These are phyloP conservation scores for Cryptococcus sp. DNA, from an alignment of 1,284 basidiomycete species.

Conservation along the genomic window DNA sequence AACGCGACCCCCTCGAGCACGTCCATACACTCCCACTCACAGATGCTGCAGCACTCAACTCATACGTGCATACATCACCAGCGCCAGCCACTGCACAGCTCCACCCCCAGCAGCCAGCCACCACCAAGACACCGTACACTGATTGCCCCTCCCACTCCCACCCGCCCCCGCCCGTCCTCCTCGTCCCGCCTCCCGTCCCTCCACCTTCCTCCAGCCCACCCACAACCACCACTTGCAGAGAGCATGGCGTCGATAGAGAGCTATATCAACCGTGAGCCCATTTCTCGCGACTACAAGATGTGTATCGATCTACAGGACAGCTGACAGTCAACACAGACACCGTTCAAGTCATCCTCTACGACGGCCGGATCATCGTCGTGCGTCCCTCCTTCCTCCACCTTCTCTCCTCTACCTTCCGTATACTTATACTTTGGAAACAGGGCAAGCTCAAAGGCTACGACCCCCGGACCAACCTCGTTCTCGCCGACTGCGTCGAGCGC, in stretches of 20 bases:
- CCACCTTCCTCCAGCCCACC: not conserved
- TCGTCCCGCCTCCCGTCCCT: not conserved
- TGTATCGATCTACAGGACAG: no score
- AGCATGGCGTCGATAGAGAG: slow-evolving; percentile 43
- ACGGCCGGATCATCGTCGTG: slow-evolving; percentile 50
- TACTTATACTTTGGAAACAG: slow-evolving; percentile 50
- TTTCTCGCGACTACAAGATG: no score
- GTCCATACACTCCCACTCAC: no score
- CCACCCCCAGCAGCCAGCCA: not conserved
- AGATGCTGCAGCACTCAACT: no score
- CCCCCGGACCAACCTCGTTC: slow-evolving; percentile 87
- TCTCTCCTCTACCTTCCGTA: not conserved
- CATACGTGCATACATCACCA: no score
- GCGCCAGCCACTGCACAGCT: no score
- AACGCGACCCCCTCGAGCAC: no score
- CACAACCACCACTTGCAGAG: not conserved
- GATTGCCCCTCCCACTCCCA: not conserved
- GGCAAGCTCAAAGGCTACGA: slow-evolving; percentile 86
- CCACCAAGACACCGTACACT: not conserved
- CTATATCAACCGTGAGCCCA: slow-evolving; percentile 44
- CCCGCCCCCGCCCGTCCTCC: not conserved
- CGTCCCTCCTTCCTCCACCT: slow-evolving; percentile 9
- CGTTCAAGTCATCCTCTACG: slow-evolving; percentile 50
- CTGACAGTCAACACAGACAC: slow-evolving; percentile 27
- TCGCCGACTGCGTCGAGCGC: slow-evolving; percentile 85